Base-by-base conservation (phyloP, 176 grass and related monocot genomes). In the Luzula sylvatica region DNA sequence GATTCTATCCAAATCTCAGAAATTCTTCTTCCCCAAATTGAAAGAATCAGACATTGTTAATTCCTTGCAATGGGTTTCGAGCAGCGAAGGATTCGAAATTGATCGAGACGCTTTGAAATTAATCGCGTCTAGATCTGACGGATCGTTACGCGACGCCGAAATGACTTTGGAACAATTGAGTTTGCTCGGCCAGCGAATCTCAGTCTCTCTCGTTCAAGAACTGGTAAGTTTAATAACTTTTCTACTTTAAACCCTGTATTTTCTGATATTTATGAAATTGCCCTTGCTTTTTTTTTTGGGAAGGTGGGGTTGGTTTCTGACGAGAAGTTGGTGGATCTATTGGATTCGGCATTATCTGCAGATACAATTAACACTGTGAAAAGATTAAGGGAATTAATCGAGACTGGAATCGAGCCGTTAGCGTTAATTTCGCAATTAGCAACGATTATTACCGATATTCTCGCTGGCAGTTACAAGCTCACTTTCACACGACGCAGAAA, bases 131-230 rank as follows among this genome's bases (percentile, higher is more conserved):
- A 64, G 74, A 26, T 98, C 92, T 53, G 77, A 90, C 74, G 92
- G 92, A 46, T 98, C 92, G 12, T 49, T 98, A 43, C 78, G 92
- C 65, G 92, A 98, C 77, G 92, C 85, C 11, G 68, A 82, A 65
- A 98, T 98, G 92, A 98, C 78, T 46, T 63, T 98, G 62, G 92
- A 98, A 72, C 92, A 98, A 43, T 49, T 98, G 52, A 86, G 92
- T 50, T 77, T 98, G 75, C 78, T 90, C 58, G 84, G 84, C 8
- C 86, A 87, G 71, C 82, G 75, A 82, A 83, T 98, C 65, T 83
- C 92, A 22, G 70, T 86, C 51, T 67, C 75, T 12, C 75, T 98
- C 53, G 92, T 98, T 56, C 92, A 90, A 79, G 85, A 98, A 66
- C 81, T 98, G 67, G 92, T 98, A 73, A 90, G 92, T 83, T 73